phyloP scores from a whole-genome alignment of 768 basidiomycete species.

The Lactifluus volemus region DNA sequence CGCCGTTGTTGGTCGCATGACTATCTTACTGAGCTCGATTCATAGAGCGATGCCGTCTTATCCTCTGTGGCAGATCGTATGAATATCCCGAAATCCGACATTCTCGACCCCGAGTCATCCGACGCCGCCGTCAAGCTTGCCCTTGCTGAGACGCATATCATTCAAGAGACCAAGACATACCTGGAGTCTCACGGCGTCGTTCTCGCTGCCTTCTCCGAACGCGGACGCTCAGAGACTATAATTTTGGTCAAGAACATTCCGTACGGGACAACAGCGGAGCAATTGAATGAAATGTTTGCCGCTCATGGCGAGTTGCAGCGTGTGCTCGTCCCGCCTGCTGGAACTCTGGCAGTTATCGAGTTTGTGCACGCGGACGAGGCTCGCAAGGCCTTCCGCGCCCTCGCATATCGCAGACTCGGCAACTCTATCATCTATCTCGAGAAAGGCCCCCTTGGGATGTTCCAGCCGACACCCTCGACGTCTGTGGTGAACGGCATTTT shows the following conservation, averaged over 20 bases:
- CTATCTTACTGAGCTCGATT: constrained; percentile 16
- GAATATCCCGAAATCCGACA: constrained; percentile 77
- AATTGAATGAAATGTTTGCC: constrained; percentile 75
- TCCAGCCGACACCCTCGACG: constrained; percentile 31
- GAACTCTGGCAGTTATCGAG: constrained; percentile 89
- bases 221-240: constrained; percentile 61
- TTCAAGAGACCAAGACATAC: constrained; percentile 88
- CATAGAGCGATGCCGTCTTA: constrained; percentile 85
- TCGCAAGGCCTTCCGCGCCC: constrained; percentile 62
- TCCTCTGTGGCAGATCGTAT: constrained; percentile 86
- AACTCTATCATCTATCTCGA: constrained; percentile 90
- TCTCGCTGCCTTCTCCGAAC: constrained; percentile 40
- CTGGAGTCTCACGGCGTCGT: constrained; percentile 71
- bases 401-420: constrained; percentile 82
- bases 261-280: constrained; percentile 67
- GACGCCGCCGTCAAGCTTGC: constrained; percentile 91
- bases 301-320: constrained; percentile 61
- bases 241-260: constrained; percentile 97
- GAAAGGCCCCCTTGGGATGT: constrained; percentile 84
- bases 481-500: constrained; percentile 6
- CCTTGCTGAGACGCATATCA: constrained; percentile 92
- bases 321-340: constrained; percentile 82
- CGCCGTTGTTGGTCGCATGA: constrained; percentile 16
- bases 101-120: constrained; percentile 75
- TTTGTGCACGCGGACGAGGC: constrained; percentile 68